Base-by-base conservation (phyloP, 768 basidiomycete species). In the Russula ochroleuca region DNA sequence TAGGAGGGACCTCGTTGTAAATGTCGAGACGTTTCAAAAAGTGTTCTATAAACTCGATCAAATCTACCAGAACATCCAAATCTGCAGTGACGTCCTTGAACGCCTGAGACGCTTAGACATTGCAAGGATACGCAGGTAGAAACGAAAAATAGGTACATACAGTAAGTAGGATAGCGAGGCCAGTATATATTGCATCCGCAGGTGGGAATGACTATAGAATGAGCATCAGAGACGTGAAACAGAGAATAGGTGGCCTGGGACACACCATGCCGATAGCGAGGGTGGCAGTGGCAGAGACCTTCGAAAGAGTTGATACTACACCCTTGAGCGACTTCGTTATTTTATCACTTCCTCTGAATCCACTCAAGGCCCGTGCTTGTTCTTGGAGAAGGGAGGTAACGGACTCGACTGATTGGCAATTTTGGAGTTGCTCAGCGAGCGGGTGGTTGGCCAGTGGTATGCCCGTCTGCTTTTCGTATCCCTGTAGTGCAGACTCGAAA, bases 181-280 rank as follows among this genome's bases (percentile, higher is more conserved):
- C 43, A 45, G n/a, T 45, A 45, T 45, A 2, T 45, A 45, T 45
- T 14, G 49, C 49, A 14, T 28, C 7, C 8, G 49, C 49, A 31
- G 49, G 49, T 35, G 35, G 35, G 35, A 35, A 35, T 10, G 35
- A 35, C 49, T 50, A 15, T 31, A 3, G 15, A 9, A 50, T 3
- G 17, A 5, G 77, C 87, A 25, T 48, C 17, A 48, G 13, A 48
- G 8, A 1, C 23, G 23, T 48, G 23, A 11, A 25, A 48, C 43
- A 19, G 9, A 3, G 9, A 4, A 45, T 41, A 15, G 19, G n/a
- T n/a, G n/a, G 43, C 43, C 40, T 13, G 6, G 21, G 5, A 38
- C 52, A 21, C 15, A 53, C 52, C n/a, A 15, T 11, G 21, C n/a
- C 37, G 13, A 53, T 4, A 38, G 5, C 35, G 14, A 53, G 52